Conservation (phyloP, 257 asterid species). For the Penstemon barbatus region DNA sequence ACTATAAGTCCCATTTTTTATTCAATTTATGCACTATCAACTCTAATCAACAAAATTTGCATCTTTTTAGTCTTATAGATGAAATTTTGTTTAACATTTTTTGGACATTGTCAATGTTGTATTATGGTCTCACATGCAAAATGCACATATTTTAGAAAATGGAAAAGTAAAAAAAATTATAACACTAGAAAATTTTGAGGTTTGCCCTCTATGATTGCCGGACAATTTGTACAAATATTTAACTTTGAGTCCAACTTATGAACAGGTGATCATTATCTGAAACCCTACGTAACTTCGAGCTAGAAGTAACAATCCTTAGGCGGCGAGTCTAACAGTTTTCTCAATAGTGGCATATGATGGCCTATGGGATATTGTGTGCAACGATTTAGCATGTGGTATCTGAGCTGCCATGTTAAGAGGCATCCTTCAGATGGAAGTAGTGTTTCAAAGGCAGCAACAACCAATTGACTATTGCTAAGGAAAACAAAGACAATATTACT, state of each 20-base stretch:
- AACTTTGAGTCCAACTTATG: background rate
- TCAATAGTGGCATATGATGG: constrained; percentile 63
- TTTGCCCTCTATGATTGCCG: no score
- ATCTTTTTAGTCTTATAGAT: no score
- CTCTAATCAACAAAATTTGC: no score
- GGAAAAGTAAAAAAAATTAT: no score
- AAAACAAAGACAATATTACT: constrained; percentile 58
- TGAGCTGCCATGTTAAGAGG: constrained; percentile 21
- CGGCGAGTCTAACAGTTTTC: constrained; percentile 49
- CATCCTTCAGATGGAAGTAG: background rate
- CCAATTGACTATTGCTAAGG: constrained; percentile 58
- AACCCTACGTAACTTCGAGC: constrained; percentile 46
- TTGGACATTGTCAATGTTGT: no score
- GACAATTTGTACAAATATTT: no score
- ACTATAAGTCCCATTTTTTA: no score
- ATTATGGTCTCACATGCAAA: no score
- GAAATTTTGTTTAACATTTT: no score
- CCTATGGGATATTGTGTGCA: constrained; percentile 58
- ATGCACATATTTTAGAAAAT: no score
- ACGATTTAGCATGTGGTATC: constrained; percentile 44
- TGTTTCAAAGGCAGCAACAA: constrained; percentile 43
- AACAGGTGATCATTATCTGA: constrained; percentile 47
- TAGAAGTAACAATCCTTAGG: constrained; percentile 44
- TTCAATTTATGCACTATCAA: no score
- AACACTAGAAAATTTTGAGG: no score